Evolutionary conservation across 1,284 basidiomycete species (phyloP).

Genomic region (Golubevia pallescens): DNA sequence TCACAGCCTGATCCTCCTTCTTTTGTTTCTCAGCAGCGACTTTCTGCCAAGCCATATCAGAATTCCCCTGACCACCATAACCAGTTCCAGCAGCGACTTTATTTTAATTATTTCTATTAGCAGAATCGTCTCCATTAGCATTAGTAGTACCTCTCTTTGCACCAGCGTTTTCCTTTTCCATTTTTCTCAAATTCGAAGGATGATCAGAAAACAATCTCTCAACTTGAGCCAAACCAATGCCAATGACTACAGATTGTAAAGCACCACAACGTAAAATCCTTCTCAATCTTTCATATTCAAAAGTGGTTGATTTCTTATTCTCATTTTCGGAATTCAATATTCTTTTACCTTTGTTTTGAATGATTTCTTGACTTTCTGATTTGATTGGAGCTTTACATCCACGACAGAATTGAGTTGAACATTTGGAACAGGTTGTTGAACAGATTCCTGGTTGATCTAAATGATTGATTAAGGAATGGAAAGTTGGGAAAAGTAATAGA

Average conservation of each 20-base stretch:
- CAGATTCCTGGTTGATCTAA: too few relatives aligned
- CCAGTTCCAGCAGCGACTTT: background rate
- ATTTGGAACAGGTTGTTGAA: too few relatives aligned
- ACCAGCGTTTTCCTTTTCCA: background rate
- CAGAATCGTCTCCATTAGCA: background rate
- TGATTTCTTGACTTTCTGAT: too few relatives aligned
- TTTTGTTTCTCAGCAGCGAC: conserved; percentile 6
- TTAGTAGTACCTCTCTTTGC: background rate
- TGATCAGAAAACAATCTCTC: conserved; percentile 8
- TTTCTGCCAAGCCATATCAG: conserved; percentile 2
- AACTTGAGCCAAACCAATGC: conserved; percentile 18
- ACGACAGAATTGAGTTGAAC: too few relatives aligned
- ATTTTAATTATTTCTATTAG: background rate
- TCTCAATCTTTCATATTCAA: background rate
- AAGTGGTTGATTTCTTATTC: background rate
- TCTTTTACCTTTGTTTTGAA: too few relatives aligned
- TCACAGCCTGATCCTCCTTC: background rate
- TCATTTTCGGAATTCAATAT: too few relatives aligned
- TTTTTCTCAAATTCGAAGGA: background rate
- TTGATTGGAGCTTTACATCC: too few relatives aligned
- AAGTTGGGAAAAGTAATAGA: too few relatives aligned
- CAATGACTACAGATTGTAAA: conserved; percentile 13
- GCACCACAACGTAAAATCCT: conserved; percentile 12
- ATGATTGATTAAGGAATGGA: too few relatives aligned
- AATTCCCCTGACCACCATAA: background rate